A percentile compares a stretch with the other conserved stretches of the same genome.
Evolutionary conservation across 306 rosid species (phyloP).

Genomic region (Ammopiptanthus mongolicus): DNA sequence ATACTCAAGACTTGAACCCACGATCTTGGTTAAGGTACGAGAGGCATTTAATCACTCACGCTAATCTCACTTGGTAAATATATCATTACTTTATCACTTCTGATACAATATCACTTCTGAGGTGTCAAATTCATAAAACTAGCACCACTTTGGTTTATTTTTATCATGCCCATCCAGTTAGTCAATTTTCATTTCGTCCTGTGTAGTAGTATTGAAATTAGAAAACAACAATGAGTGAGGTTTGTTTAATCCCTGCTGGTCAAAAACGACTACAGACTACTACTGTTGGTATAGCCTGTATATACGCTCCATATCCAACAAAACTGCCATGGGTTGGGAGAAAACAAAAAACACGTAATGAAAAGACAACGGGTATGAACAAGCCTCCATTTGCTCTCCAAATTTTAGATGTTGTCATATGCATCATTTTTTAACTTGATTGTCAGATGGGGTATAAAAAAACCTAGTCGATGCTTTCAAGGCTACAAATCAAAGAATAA

Average conservation of each 20-base stretch:
- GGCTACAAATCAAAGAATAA: background rate
- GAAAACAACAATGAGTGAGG: background rate
- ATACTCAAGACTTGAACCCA: too few relatives aligned
- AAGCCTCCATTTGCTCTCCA: constrained; percentile 4
- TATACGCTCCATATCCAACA: background rate
- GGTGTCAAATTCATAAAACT: too few relatives aligned
- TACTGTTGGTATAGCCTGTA: background rate
- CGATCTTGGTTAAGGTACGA: too few relatives aligned
- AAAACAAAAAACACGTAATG: background rate
- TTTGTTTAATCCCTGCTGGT: background rate
- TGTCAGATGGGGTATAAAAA: background rate
- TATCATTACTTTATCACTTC: too few relatives aligned
- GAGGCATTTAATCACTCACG: too few relatives aligned
- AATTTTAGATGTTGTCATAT: background rate
- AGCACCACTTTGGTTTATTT: too few relatives aligned
- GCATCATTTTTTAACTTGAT: constrained; percentile 18
- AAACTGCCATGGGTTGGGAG: background rate
- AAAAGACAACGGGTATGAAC: constrained; percentile 20
- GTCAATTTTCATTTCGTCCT: too few relatives aligned
- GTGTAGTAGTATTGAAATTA: too few relatives aligned
- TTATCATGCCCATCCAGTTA: too few relatives aligned
- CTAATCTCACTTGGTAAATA: too few relatives aligned
- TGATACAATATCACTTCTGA: too few relatives aligned
- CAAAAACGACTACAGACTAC: background rate
- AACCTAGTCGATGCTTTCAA: background rate